Base-by-base conservation (phyloP, 176 grass and related monocot genomes). In the Zea luxurians region DNA sequence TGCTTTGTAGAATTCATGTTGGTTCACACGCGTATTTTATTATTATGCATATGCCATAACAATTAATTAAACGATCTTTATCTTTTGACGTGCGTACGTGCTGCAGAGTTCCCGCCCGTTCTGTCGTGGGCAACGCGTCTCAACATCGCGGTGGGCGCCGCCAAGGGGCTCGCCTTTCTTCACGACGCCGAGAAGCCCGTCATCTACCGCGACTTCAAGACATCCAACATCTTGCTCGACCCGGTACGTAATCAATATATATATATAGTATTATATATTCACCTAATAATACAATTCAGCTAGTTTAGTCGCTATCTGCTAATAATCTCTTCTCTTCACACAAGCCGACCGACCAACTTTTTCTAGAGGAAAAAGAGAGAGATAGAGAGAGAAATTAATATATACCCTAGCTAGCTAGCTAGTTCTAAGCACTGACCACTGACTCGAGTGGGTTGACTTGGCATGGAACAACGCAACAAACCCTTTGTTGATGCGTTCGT, bases 121-220 rank as follows among this genome's bases (percentile, higher is more conserved):
- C 37, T 92, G 54, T 83, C 89, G 9, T 96, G 92, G 92, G 81
- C 82, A 46, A 92, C 89, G 61, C 82, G 92, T 37, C 34, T 96
- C 37, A 87, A 92, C 73, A 96, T 96, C 66, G 87, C 81, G 15
- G 87, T 96, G 6, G 92, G 92, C 80, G 89, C 92, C 48, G 89
- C 92, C 49, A 92, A 90, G 85, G 92, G 92, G 3, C 80, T 96
- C 13, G 89, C 84, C 35, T 96, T 96, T 78, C 92, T 96, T 64
- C 92, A 96, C 53, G 71, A 85, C 59, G 81, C 84, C 1, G 89
- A 92, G 75, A 89, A 96, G 55, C 92, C 92, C 36, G 89, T 96
- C 76, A 96, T 96, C 77, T 96, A 96, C 55, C 86, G 92, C 9
- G 92, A 96, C 78, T 96, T 96, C 80, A 96, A 96, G 83, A 73